A percentile compares a stretch with the other conserved stretches of the same genome.
These are phyloP conservation scores for Allium sativum DNA, from an alignment of 106 monocot species.

Conservation along the genomic window DNA sequence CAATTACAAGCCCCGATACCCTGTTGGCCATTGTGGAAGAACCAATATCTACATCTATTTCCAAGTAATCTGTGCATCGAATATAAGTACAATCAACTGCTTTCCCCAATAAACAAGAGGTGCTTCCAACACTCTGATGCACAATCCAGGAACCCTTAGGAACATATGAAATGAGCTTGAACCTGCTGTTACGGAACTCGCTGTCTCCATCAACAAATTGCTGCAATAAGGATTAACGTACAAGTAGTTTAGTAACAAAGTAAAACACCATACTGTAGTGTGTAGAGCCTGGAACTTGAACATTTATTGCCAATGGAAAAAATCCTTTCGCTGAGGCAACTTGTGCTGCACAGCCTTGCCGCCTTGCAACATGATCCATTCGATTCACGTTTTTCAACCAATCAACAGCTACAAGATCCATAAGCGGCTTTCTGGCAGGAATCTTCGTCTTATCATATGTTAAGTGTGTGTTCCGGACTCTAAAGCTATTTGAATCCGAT, in stretches of 20 bases:
- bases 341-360: slow-evolving; percentile 90
- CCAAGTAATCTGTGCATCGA: slow-evolving; percentile 72
- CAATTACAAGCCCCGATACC: slow-evolving; percentile 83
- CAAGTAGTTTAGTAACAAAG: slow-evolving; percentile 56
- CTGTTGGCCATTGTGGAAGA: slow-evolving; percentile 99
- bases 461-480: slow-evolving; percentile 82
- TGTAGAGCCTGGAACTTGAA: slow-evolving; percentile 83
- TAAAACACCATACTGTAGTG: slow-evolving; percentile 98
- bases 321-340: slow-evolving; percentile 91
- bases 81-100: slow-evolving; percentile 92
- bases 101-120: slow-evolving; percentile 84
- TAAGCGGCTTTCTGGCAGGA: slow-evolving; percentile 88
- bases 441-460: slow-evolving; percentile 66
- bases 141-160: slow-evolving; percentile 99
- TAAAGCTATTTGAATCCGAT: slow-evolving; percentile 76
- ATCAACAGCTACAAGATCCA: slow-evolving; percentile 97
- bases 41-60: slow-evolving; percentile 95
- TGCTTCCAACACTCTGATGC: slow-evolving; percentile 94
- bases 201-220: slow-evolving; percentile 92
- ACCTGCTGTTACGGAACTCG: slow-evolving; percentile 87
- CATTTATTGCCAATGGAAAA: slow-evolving; percentile 66
- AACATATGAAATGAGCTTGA: slow-evolving; percentile 97
- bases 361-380: slow-evolving; percentile 91
- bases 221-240: slow-evolving; percentile 62
- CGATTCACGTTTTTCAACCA: slow-evolving; percentile 92